phyloP scores from a whole-genome alignment of 2,329 filamentous ascomycete genomes.

The Helotiales sp. region DNA sequence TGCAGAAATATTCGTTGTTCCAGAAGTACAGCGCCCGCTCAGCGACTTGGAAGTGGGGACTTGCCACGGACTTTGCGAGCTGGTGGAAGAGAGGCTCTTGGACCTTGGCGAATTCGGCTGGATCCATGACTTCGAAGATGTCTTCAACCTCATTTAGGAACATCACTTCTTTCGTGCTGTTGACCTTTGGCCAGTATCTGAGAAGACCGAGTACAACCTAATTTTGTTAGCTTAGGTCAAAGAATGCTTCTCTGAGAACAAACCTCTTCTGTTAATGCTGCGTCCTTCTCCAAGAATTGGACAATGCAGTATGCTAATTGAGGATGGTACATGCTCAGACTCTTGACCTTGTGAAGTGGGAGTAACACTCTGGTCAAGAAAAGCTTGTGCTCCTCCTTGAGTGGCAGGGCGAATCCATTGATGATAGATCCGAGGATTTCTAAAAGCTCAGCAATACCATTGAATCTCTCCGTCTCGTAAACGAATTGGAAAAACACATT shows the following conservation, averaged over 20 bases:
- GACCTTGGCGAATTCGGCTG: conserved; percentile 96
- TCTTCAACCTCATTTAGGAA: conserved; percentile 99
- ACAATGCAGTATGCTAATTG: conserved; percentile 99
- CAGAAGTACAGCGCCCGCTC: conserved; percentile 98
- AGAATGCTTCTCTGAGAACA: conserved; percentile 37
- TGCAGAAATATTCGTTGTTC: conserved; percentile 99
- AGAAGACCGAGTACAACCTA: conserved; percentile 92
- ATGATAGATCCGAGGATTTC: conserved; percentile 99
- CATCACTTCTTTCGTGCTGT: conserved; percentile 99
- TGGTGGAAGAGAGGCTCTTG: conserved; percentile 98
- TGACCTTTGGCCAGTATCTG: conserved; percentile 98
- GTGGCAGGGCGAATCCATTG: conserved; percentile 93
- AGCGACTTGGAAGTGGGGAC: conserved; percentile 97
- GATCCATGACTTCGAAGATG: conserved; percentile 99
- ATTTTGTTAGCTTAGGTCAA: conserved; percentile 22
- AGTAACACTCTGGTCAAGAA: conserved; percentile 93
- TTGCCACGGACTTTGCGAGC: conserved; percentile 95
- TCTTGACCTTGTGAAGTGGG: conserved; percentile 97
- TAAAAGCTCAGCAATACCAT: conserved; percentile 93
- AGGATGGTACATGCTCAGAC: conserved; percentile 99
- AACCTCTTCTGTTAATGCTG: conserved; percentile 94
- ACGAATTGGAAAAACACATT: conserved; percentile 99
- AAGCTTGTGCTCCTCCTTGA: conserved; percentile 98
- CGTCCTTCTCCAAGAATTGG: conserved; percentile 97
- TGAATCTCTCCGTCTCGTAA: conserved; percentile 98